Evolutionary conservation across 768 basidiomycete genomes (phyloP).

Genomic region (Xanthoconium purpureum): DNA sequence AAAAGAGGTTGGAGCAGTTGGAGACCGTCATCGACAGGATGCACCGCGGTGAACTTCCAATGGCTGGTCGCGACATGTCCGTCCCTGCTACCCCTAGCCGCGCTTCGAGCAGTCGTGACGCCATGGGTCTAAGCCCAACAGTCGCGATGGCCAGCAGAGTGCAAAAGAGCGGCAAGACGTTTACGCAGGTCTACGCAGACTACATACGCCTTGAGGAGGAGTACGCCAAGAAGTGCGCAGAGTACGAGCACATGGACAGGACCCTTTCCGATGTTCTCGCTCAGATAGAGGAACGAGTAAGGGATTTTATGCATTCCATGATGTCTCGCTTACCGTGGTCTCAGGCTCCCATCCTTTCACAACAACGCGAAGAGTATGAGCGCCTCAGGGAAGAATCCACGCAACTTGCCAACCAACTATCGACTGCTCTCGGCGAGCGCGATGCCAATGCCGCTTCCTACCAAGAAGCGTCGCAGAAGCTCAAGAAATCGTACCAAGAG

Average conservation of each 20-base stretch:
- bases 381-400: conserved; percentile 76
- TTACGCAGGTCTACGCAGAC: conserved; percentile 92
- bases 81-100: conserved; percentile 43
- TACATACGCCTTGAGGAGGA: conserved; percentile 85
- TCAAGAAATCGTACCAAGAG: conserved; percentile 55
- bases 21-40: conserved; percentile 70
- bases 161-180: conserved; percentile 82
- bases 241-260: conserved; percentile 82
- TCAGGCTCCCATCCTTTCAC: conserved; percentile 85
- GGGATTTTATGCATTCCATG: background rate
- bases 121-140: conserved; percentile 76
- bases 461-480: conserved; percentile 61
- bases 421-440: conserved; percentile 70
- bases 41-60: conserved; percentile 67
- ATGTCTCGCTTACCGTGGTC: background rate
- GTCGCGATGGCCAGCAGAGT: conserved; percentile 80
- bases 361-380: conserved; percentile 88
- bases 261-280: conserved; percentile 76
- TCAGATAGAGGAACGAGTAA: conserved; percentile 87
- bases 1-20: conserved; percentile 68
- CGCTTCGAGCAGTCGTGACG: conserved; percentile 38
- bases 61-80: conserved; percentile 43
- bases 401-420: conserved; percentile 77
- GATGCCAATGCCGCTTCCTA: conserved; percentile 58
- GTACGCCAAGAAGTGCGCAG: conserved; percentile 69